These are phyloP conservation scores for Colletotrichum tanaceti DNA, from an alignment of 2,329 filamentous ascomycete genomes.

Conservation along the genomic window DNA sequence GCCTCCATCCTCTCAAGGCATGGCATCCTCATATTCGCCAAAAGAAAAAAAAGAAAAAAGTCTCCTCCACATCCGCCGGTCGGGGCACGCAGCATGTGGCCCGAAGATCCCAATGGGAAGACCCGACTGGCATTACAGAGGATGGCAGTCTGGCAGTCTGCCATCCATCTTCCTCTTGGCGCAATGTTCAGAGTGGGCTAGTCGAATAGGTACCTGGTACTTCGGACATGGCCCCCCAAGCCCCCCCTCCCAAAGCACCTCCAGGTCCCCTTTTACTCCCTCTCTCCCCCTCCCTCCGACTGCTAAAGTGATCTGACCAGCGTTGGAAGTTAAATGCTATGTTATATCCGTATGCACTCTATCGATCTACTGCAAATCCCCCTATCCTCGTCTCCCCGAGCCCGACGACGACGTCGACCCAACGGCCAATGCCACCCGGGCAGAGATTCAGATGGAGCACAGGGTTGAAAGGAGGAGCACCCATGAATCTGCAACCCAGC, in stretches of 20 bases:
- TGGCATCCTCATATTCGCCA: not conserved
- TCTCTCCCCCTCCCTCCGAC: not conserved
- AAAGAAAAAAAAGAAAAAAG: no score
- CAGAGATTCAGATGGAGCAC: constrained; percentile 8
- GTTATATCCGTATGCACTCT: no score
- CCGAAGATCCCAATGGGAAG: constrained; percentile 26
- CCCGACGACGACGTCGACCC: not conserved
- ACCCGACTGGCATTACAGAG: not conserved
- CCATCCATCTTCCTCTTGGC: not conserved
- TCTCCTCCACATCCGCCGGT: not conserved
- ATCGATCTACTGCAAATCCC: constrained; percentile 2
- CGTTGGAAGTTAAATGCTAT: constrained; percentile 33
- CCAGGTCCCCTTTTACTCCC: constrained; percentile 3
- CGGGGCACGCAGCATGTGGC: not conserved
- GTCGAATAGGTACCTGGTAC: constrained; percentile 25
- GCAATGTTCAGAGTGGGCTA: not conserved
- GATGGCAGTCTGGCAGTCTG: no score
- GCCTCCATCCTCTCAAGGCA: not conserved
- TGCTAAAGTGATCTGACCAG: constrained; percentile 5
- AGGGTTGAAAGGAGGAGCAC: not conserved
- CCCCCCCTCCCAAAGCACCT: no score
- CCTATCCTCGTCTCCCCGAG: not conserved
- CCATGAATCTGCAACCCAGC: constrained; percentile 30
- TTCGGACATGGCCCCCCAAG: not conserved
- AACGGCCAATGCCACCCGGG: constrained; percentile 3